These are phyloP conservation scores for Ustilago hordei DNA, from an alignment of 1,284 basidiomycete genomes.

Conservation along the genomic window DNA sequence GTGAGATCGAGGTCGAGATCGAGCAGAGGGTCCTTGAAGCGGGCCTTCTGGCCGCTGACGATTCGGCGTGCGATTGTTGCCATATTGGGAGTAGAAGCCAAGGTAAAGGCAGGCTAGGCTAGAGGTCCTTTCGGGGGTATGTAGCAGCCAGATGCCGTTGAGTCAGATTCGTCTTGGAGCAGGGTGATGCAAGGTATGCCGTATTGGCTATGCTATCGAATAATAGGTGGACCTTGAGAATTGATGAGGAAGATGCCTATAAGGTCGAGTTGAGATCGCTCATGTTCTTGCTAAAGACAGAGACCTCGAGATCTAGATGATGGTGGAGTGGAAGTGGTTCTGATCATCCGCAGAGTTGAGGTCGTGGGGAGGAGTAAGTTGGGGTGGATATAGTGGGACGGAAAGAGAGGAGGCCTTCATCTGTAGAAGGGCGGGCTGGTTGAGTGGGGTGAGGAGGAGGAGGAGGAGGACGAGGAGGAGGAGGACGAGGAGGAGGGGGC, in stretches of 20 bases:
- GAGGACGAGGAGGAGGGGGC: slow-evolving; percentile 1
- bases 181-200: neutral
- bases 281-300: neutral
- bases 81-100: slow-evolving; percentile 26
- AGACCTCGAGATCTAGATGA: neutral
- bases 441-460: neutral
- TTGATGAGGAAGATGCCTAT: neutral
- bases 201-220: neutral
- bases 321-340: neutral
- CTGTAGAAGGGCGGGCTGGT: neutral
- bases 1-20: slow-evolving; percentile 83
- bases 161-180: neutral
- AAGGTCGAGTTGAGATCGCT: neutral
- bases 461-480: neutral
- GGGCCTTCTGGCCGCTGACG: slow-evolving; percentile 76
- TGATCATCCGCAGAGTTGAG: slow-evolving; percentile 2
- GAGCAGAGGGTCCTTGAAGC: slow-evolving; percentile 79
- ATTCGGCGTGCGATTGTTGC: slow-evolving; percentile 67
- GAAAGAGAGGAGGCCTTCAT: neutral
- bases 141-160: neutral
- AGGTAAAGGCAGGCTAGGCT: neutral
- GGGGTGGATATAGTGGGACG: neutral
- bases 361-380: neutral
- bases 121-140: neutral
- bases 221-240: neutral